These are phyloP conservation scores for Hymenoscyphus salicellus DNA, from an alignment of 2,329 filamentous ascomycete genomes.

Conservation along the genomic window DNA sequence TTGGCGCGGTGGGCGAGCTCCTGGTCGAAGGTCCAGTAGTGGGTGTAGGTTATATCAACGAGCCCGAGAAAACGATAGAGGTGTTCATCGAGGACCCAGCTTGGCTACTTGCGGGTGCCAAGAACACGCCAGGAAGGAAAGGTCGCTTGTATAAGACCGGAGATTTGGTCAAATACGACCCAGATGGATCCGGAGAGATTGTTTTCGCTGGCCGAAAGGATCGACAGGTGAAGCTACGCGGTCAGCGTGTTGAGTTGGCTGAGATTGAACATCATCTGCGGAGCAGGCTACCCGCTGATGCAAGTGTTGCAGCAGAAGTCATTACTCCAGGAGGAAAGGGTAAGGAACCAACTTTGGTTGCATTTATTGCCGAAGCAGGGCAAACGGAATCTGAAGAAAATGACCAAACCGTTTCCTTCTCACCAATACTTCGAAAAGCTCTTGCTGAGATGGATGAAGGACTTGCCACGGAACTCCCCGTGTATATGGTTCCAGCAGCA, in stretches of 20 bases:
- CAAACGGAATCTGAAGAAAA: background rate
- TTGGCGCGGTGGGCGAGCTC: slow-evolving; percentile 26
- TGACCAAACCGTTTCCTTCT: slow-evolving; percentile 35
- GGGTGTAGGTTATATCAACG: slow-evolving; percentile 57
- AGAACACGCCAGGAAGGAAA: slow-evolving; percentile 36
- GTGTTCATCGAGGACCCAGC: slow-evolving; percentile 55
- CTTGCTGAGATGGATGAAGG: slow-evolving; percentile 9
- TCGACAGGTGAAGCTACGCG: slow-evolving; percentile 63
- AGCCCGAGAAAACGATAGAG: slow-evolving; percentile 54
- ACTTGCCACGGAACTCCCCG: slow-evolving; percentile 35
- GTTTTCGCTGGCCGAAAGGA: slow-evolving; percentile 63
- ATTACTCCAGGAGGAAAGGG: slow-evolving; percentile 28
- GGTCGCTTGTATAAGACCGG: slow-evolving; percentile 58
- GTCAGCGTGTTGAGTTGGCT: slow-evolving; percentile 60
- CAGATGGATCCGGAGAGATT: slow-evolving; percentile 43
- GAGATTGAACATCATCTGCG: slow-evolving; percentile 45
- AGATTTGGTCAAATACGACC: slow-evolving; percentile 54
- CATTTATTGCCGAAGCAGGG: slow-evolving; percentile 41
- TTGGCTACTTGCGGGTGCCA: slow-evolving; percentile 47
- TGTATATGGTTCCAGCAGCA: slow-evolving; percentile 36
- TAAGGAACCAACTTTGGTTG: slow-evolving; percentile 36
- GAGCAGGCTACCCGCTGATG: slow-evolving; percentile 30
- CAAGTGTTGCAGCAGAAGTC: slow-evolving; percentile 35
- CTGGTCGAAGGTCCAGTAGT: slow-evolving; percentile 50
- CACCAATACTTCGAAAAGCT: slow-evolving; percentile 43